Evolutionary conservation across 305 asterid species (phyloP), one percentile per base, ranked within the genome.

Genomic region (Fraxinus nigra): DNA sequence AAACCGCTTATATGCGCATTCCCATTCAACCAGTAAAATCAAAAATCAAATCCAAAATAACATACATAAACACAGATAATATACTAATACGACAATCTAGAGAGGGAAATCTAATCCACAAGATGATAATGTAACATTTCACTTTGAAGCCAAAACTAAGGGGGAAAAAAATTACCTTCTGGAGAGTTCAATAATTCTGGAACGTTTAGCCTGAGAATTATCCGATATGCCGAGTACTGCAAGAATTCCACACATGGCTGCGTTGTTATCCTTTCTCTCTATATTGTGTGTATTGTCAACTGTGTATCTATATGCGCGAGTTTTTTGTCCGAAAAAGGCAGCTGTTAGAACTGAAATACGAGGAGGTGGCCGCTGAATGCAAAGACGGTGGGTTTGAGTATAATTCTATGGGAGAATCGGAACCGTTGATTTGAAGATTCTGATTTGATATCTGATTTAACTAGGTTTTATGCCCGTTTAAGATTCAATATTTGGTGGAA

Each of bases 161-260:
- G 26, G 22, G 56, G 69, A 63, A 77, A 77, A 76, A 63, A 28
- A 6, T 14, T 73, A 97, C 99, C 99, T 94, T 87, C 98, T 87
- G 26, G 99, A 97, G 7, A 97, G 97, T 80, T 97, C 99, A 76
- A 94, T 91, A 79, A 97, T 90, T 86, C 98, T 83, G 79, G 98
- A 87, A 72, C 99, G 93, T 81, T 89, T 97, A 51, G 90, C 93
- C 82, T 91, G 97, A 79, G 98, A 88, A 83, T 86, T 90, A 76
- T 94, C 97, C 16, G 86, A 88, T 84, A 94, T 89, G 77, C 99
- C 97, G n/a, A 97, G 92, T 79, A 94, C 98, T 5, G 99, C 99
- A 8, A 97, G 98, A 65, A 97, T 97, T 82, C 99, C 99, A 90
- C 99, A 97, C 99, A 97, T 97, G 77, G 85, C 80, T 83, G 89